These are phyloP conservation scores for Thelephora ganbajun DNA, from an alignment of 768 basidiomycete species.

Conservation along the genomic window DNA sequence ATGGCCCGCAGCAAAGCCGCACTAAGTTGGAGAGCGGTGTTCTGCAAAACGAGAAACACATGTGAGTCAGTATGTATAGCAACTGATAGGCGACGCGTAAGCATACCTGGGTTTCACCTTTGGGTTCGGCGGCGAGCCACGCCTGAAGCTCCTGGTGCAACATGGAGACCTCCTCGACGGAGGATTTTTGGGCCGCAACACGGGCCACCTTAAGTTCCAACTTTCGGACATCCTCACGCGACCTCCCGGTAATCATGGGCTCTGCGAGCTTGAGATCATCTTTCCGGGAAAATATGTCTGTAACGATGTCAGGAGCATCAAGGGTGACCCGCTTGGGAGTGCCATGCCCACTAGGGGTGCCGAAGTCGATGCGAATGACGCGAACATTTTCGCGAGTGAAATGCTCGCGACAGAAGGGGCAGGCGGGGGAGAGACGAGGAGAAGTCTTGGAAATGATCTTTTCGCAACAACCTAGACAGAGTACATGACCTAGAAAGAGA, in stretches of 20 bases:
- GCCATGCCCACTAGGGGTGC: slow-evolving; percentile 49
- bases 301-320: slow-evolving; percentile 27
- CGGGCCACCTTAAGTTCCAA: slow-evolving; percentile 69
- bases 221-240: slow-evolving; percentile 40
- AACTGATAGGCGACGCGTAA: slow-evolving; percentile 10
- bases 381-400: slow-evolving; percentile 57
- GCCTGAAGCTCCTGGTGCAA: slow-evolving; percentile 70
- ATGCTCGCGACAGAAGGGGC: slow-evolving; percentile 74
- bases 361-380: slow-evolving; percentile 68
- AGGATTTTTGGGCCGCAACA: slow-evolving; percentile 76
- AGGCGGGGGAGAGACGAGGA: slow-evolving; percentile 53
- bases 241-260: slow-evolving; percentile 10
- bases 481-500: slow-evolving; percentile 49
- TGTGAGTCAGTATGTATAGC: slow-evolving; percentile 3
- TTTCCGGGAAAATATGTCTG: slow-evolving; percentile 18
- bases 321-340: slow-evolving; percentile 44
- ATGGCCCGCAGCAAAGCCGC: slow-evolving; percentile 72
- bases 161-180: slow-evolving; percentile 69
- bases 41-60: slow-evolving; percentile 20
- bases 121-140: slow-evolving; percentile 52
- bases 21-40: slow-evolving; percentile 58
- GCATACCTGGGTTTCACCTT: slow-evolving; percentile 51
- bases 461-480: slow-evolving; percentile 66
- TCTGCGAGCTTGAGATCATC: slow-evolving; percentile 13
- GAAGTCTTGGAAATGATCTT: slow-evolving; percentile 74